Conservation (phyloP, 805 yeast genomes). For the Metschnikowia rubicola region DNA sequence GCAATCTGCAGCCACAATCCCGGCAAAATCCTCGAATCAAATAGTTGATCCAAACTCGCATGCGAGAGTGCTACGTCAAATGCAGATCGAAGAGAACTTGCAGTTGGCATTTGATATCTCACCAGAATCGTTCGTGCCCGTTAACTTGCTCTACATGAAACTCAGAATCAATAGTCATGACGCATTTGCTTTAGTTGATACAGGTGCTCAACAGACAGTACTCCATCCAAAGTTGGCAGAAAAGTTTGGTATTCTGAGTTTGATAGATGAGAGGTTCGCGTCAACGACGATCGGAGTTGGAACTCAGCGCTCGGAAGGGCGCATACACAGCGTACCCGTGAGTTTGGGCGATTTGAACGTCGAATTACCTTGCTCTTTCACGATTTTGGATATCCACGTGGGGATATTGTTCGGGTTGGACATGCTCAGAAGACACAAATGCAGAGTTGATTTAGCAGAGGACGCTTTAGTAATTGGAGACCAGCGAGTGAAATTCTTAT, state of each 20-base stretch:
- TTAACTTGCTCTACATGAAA: slow-evolving; percentile 78
- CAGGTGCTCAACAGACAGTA: slow-evolving; percentile 92
- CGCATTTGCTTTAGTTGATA: slow-evolving; percentile 90
- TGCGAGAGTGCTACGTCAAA: slow-evolving; percentile 59
- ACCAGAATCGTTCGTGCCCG: slow-evolving; percentile 84
- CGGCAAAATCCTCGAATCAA: neutral
- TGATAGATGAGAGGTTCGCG: slow-evolving; percentile 73
- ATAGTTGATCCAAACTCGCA: slow-evolving; percentile 57
- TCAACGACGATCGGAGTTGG: slow-evolving; percentile 95
- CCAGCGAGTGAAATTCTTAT: slow-evolving; percentile 65
- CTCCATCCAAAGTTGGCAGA: slow-evolving; percentile 77
- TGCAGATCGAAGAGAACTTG: slow-evolving; percentile 76
- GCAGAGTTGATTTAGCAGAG: slow-evolving; percentile 66
- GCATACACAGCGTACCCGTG: slow-evolving; percentile 85
- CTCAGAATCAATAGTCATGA: slow-evolving; percentile 75
- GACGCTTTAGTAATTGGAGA: slow-evolving; percentile 70
- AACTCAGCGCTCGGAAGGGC: slow-evolving; percentile 68
- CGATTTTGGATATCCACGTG: slow-evolving; percentile 57
- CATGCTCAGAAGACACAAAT: slow-evolving; percentile 84
- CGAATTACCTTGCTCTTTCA: slow-evolving; percentile 40
- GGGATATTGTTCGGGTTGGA: slow-evolving; percentile 87
- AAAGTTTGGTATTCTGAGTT: slow-evolving; percentile 59
- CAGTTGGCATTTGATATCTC: slow-evolving; percentile 77
- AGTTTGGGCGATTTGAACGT: slow-evolving; percentile 56
- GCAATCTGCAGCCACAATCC: too few species aligned